Evolutionary conservation across 2,329 filamentous ascomycete genomes (phyloP).

Genomic region (Cladosporium oxysporum): DNA sequence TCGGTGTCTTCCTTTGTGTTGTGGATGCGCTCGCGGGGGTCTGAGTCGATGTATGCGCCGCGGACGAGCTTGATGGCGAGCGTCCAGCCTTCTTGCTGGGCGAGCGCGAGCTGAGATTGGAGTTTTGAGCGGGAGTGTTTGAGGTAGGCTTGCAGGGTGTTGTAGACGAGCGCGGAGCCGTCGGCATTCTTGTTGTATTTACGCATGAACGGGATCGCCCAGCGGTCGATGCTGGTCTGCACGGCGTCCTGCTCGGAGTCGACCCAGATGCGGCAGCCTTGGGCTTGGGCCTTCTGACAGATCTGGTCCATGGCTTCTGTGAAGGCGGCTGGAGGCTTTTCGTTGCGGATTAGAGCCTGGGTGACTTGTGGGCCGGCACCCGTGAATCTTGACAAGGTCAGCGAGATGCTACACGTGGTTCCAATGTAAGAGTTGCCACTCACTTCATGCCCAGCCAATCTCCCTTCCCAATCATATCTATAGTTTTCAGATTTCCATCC

Average conservation of each 20-base stretch:
- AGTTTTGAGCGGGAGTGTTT: constrained; percentile 49
- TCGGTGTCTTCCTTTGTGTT: constrained; percentile 57
- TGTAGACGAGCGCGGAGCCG: constrained; percentile 70
- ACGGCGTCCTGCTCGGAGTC: constrained; percentile 58
- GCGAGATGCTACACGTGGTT: not conserved
- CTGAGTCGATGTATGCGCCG: constrained; percentile 57
- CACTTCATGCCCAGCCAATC: constrained; percentile 57
- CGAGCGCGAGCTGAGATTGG: constrained; percentile 48
- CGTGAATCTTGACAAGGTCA: constrained; percentile 42
- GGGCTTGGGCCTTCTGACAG: constrained; percentile 45
- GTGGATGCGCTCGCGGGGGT: constrained; percentile 53
- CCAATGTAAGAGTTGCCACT: constrained; percentile 19
- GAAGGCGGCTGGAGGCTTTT: constrained; percentile 45
- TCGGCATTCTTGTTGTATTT: constrained; percentile 42
- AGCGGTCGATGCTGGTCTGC: constrained; percentile 57
- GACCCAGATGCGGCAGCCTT: constrained; percentile 50
- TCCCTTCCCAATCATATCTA: constrained; percentile 54
- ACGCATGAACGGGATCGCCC: constrained; percentile 65
- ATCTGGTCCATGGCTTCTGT: constrained; percentile 46
- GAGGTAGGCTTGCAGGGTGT: constrained; percentile 62
- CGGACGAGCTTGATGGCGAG: constrained; percentile 60
- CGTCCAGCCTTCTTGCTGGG: constrained; percentile 51
- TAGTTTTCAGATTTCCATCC: constrained; percentile 54
- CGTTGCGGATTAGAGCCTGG: constrained; percentile 43
- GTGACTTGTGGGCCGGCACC: constrained; percentile 50